These are phyloP conservation scores for Rubus idaeus DNA, from an alignment of 306 rosid species.

Conservation along the genomic window DNA sequence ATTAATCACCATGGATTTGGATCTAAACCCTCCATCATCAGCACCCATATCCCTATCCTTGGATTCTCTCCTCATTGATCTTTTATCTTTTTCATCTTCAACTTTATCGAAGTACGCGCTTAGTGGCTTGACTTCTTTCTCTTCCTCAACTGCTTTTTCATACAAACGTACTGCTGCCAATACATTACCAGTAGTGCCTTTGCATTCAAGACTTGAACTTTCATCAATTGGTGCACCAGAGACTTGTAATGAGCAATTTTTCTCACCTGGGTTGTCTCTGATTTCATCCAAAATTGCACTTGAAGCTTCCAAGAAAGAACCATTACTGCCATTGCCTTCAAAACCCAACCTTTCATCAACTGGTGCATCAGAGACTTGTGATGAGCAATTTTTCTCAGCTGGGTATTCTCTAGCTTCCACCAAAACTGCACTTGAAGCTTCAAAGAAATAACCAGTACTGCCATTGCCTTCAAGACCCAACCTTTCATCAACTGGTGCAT, in stretches of 20 bases:
- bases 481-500: background rate
- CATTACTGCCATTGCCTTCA: background rate
- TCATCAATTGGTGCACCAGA: background rate
- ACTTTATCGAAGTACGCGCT: slow-evolving; percentile 49
- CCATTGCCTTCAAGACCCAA: background rate
- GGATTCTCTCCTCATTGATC: slow-evolving; percentile 46
- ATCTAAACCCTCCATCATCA: slow-evolving; percentile 15
- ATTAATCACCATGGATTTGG: slow-evolving; percentile 26
- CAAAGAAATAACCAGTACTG: background rate
- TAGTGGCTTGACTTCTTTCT: slow-evolving; percentile 28
- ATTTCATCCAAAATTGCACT: background rate
- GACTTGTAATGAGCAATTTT: background rate
- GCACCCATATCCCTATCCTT: slow-evolving; percentile 23
- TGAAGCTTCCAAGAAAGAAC: background rate
- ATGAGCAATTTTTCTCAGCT: background rate
- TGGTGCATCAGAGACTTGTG: background rate
- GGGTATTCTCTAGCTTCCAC: background rate
- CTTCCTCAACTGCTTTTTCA: slow-evolving; percentile 22
- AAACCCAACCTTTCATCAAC: background rate
- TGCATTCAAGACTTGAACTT: background rate
- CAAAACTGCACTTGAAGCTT: background rate
- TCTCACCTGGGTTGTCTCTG: background rate
- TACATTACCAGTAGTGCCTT: background rate
- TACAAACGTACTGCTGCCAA: background rate
- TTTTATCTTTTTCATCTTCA: slow-evolving; percentile 40